A percentile compares a stretch with the other conserved stretches of the same genome.
Conservation (phyloP, 441 rosid species). For the Pelargonium myrrhifolium region DNA sequence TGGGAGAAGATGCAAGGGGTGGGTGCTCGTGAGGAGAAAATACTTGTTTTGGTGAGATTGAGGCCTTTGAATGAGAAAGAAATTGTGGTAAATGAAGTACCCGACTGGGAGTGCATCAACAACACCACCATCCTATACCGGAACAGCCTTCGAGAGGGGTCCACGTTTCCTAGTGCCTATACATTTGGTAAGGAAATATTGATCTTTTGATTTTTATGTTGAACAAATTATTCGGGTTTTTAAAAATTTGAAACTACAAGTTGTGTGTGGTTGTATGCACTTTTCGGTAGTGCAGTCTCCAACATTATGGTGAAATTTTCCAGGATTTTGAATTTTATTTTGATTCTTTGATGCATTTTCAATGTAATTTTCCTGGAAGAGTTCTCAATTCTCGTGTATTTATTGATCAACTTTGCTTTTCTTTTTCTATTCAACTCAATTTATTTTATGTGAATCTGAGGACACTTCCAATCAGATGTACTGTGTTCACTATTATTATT, state of each 20-base stretch:
- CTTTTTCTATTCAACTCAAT: background rate
- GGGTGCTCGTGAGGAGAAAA: slow-evolving; percentile 47
- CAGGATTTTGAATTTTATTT: background rate
- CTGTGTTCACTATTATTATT: background rate
- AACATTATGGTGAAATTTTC: background rate
- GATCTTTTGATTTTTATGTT: slow-evolving; percentile 8
- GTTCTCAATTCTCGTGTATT: background rate
- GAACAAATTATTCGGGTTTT: background rate
- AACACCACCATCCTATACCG: slow-evolving; percentile 59
- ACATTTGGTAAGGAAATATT: slow-evolving; percentile 58
- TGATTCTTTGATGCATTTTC: background rate
- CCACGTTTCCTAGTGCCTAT: slow-evolving; percentile 72
- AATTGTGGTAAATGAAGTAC: slow-evolving; percentile 44
- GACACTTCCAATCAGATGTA: background rate
- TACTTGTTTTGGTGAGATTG: slow-evolving; percentile 70
- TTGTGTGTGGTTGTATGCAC: background rate
- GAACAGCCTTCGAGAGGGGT: slow-evolving; percentile 69
- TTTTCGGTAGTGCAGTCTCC: background rate
- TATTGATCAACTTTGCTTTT: background rate
- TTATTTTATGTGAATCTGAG: background rate
- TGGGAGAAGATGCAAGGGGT: slow-evolving; percentile 25
- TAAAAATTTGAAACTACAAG: background rate
- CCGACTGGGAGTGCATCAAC: slow-evolving; percentile 85
- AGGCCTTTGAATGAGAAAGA: slow-evolving; percentile 87
- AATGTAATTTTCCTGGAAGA: background rate